These are phyloP conservation scores for Protomyces arabidopsidicola DNA, from an alignment of 1,139 yeast genomes.

Conservation along the genomic window DNA sequence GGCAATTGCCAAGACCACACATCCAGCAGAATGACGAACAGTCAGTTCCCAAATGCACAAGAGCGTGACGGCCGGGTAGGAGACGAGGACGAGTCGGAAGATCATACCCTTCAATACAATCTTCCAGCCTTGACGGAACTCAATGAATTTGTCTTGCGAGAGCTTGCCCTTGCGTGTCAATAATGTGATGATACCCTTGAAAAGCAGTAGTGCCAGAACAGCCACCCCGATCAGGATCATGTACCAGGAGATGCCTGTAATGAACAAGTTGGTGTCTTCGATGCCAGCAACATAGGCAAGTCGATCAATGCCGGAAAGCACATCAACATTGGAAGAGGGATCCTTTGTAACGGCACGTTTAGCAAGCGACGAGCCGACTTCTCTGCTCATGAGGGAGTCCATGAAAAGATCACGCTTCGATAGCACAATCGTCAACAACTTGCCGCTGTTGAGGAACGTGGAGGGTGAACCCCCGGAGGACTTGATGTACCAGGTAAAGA, in stretches of 20 bases:
- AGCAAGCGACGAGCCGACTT: constrained; percentile 6
- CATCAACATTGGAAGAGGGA: constrained; percentile 59
- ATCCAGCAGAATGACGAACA: constrained; percentile 75
- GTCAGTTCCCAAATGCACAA: constrained; percentile 88
- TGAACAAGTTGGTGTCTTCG: constrained; percentile 77
- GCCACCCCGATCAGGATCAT: constrained; percentile 69
- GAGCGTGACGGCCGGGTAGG: constrained; percentile 67
- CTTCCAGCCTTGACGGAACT: constrained; percentile 77
- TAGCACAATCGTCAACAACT: constrained; percentile 66
- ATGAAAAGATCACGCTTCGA: constrained; percentile 39
- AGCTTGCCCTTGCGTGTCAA: constrained; percentile 57
- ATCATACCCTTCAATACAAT: constrained; percentile 79
- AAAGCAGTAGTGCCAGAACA: constrained; percentile 64
- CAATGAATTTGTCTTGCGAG: constrained; percentile 50
- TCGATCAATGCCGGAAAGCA: constrained; percentile 81
- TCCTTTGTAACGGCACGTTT: constrained; percentile 31
- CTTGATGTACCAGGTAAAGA: constrained; percentile 91
- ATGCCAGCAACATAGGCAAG: constrained; percentile 79
- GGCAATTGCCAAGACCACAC: constrained; percentile 70
- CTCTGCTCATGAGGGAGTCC: constrained; percentile 31
- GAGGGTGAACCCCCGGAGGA: constrained; percentile 92
- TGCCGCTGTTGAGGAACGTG: constrained; percentile 44
- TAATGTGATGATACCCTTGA: constrained; percentile 56
- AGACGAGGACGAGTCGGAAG: constrained; percentile 55
- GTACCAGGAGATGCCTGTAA: constrained; percentile 82